Percentiles rank a stretch among this genome's conserved stretches.
Evolutionary conservation across 2,329 filamentous ascomycete species (phyloP).

Genomic region (Pyricularia sp.): DNA sequence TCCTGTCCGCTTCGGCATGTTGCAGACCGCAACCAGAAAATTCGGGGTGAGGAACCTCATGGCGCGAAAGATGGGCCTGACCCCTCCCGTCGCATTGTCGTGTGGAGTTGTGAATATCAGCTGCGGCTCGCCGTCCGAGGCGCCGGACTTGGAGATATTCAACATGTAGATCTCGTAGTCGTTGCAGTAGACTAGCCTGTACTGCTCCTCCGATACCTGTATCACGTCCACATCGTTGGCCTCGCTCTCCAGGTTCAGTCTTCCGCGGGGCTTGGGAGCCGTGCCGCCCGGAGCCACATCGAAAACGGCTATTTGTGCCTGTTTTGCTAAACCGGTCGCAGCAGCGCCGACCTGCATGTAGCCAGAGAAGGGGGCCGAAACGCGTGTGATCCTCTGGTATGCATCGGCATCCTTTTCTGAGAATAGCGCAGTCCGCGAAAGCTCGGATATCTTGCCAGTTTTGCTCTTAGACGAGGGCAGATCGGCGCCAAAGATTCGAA

Average conservation of each 20-base stretch:
- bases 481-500: constrained; percentile 59
- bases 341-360: constrained; percentile 59
- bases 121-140: constrained; percentile 29
- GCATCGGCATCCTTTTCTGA: constrained; percentile 33
- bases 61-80: constrained; percentile 39
- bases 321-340: constrained; percentile 62
- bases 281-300: constrained; percentile 38
- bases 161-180: constrained; percentile 60
- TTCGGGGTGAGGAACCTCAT: constrained; percentile 45
- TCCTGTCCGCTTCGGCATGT: constrained; percentile 45
- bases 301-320: constrained; percentile 71
- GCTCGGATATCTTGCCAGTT: constrained; percentile 32
- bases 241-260: constrained; percentile 38
- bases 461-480: constrained; percentile 10
- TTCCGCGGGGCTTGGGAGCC: constrained; percentile 30
- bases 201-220: constrained; percentile 47
- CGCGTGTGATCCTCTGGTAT: constrained; percentile 47
- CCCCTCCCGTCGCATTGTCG: constrained; percentile 23
- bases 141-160: constrained; percentile 31
- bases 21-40: constrained; percentile 44
- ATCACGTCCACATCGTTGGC: constrained; percentile 59
- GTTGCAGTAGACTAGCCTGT: constrained; percentile 66
- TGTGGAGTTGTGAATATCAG: constrained; percentile 43
- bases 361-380: constrained; percentile 36
- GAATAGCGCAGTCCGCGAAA: constrained; percentile 41